Base-by-base conservation (phyloP, 108 stramenopile genomes). In the Pseudonitzschia delicatissima region DNA sequence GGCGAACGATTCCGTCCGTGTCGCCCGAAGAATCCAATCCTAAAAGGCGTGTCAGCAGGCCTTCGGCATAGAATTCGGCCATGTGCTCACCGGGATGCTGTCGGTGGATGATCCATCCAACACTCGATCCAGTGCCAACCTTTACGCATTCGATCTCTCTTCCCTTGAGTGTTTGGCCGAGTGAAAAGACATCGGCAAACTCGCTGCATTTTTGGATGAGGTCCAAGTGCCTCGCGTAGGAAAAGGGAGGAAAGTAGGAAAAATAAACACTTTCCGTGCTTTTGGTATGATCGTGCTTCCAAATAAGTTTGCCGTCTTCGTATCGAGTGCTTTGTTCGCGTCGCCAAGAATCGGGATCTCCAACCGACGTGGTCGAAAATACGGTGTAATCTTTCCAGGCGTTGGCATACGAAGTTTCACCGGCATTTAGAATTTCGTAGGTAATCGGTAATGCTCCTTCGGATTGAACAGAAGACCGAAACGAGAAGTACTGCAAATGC, bases 401-500 rank as follows among this genome's bases (percentile, higher is more conserved):
- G 17, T 69, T 57, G 0, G 85, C 79, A 52, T 78, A 86, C 13
- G 79, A 81, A 0, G 61, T 63, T 23, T 69, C 51, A 28, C 66
- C 60, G 13, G 85, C 85, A 58, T 86, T 86, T 18, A 48, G 67
- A 39, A 86, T 37, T 2, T 75, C 61, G 71, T 86, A 86, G 3
- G 40, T 62, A 25, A 82, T 55, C 7, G 48, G 21, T 7, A 49
- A 7, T 20, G n/a, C 48, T 20, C n/a, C 20, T 0, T 49, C 20
- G 47, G 69, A 48, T 45, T 65, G 67, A 36, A 58, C 64, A 57
- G 45, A 42, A 29, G 42, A 73, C 50, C 84, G 80, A 57, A 86
- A 86, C 6, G 68, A 72, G 63, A 86, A 86, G 62, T 81, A 86
- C 64, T 86, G 85, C 62, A 63, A 64, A 64, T 86, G 85, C 12